Conservation (phyloP, 2,329 filamentous ascomycete genomes). For the Simplicillium sp. region DNA sequence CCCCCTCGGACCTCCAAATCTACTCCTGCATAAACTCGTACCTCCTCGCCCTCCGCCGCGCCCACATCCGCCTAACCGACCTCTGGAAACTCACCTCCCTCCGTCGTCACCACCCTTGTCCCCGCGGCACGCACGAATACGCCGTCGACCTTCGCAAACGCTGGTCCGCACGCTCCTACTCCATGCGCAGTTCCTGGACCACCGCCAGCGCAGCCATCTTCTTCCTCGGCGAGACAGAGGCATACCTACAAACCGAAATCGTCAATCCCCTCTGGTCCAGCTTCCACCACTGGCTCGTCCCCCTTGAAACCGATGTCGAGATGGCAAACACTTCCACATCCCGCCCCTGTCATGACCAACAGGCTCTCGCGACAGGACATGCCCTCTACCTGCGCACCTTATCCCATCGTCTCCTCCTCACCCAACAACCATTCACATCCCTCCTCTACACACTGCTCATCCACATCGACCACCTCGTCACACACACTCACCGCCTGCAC, state of each 20-base stretch:
- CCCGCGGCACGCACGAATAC: conserved; percentile 49
- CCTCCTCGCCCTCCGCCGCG: conserved; percentile 73
- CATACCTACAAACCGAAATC: conserved; percentile 84
- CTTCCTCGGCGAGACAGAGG: conserved; percentile 77
- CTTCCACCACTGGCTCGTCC: conserved; percentile 66
- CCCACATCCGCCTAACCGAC: conserved; percentile 74
- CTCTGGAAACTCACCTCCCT: conserved; percentile 80
- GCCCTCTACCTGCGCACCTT: conserved; percentile 64
- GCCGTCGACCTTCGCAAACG: conserved; percentile 54
- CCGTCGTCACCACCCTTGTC: conserved; percentile 66
- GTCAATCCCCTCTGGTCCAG: conserved; percentile 72
- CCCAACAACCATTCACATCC: conserved; percentile 52
- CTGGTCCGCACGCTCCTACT: conserved; percentile 50
- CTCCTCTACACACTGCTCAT: conserved; percentile 57
- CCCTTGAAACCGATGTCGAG: conserved; percentile 23
- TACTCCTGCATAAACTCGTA: conserved; percentile 87
- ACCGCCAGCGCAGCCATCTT: conserved; percentile 81
- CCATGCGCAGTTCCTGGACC: conserved; percentile 81
- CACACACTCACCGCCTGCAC: conserved; percentile 67
- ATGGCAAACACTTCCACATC: conserved; percentile 10
- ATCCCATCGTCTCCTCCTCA: conserved; percentile 55
- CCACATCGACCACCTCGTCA: conserved; percentile 73
- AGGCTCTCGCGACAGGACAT: conserved; percentile 74
- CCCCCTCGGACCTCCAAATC: conserved; percentile 61
- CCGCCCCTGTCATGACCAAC: conserved; percentile 57